Conservation (phyloP, 768 basidiomycete species). For the Boletales sp. region DNA sequence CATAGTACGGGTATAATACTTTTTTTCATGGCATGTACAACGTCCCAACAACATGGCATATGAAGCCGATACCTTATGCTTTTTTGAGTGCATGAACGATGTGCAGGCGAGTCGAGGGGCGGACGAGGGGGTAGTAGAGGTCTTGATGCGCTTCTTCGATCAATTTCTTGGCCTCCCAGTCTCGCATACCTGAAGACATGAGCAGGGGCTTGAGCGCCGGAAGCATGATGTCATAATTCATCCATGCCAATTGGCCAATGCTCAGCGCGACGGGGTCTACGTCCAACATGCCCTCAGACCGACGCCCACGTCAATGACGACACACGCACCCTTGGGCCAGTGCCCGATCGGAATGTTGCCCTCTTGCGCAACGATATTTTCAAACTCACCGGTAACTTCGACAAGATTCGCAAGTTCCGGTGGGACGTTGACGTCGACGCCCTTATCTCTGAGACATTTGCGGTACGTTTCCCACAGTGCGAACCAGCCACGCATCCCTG, state of each 20-base stretch:
- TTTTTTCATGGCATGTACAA: constrained; percentile 21
- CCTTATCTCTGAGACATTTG: constrained; percentile 46
- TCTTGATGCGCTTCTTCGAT: constrained; percentile 63
- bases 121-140: constrained; percentile 55
- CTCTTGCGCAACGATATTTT: constrained; percentile 50
- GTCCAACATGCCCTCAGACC: constrained; percentile 9
- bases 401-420: constrained; percentile 51
- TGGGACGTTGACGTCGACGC: constrained; percentile 58
- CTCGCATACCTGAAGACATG: constrained; percentile 48
- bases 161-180: constrained; percentile 51
- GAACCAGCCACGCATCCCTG: constrained; percentile 56
- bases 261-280: constrained; percentile 57
- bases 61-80: constrained; percentile 4
- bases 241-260: constrained; percentile 70
- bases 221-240: constrained; percentile 64
- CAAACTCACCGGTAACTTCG: constrained; percentile 47
- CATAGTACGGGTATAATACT: constrained; percentile 31
- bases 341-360: constrained; percentile 67
- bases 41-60: constrained; percentile 13
- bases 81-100: constrained; percentile 53
- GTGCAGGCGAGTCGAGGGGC: constrained; percentile 51
- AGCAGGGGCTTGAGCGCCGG: constrained; percentile 62
- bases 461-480: constrained; percentile 63
- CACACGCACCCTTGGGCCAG: constrained; percentile 54
- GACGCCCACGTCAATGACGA: constrained; percentile 6